Conservation (phyloP, 345 rosid genomes). For the Diplotaxis tenuifolia region DNA sequence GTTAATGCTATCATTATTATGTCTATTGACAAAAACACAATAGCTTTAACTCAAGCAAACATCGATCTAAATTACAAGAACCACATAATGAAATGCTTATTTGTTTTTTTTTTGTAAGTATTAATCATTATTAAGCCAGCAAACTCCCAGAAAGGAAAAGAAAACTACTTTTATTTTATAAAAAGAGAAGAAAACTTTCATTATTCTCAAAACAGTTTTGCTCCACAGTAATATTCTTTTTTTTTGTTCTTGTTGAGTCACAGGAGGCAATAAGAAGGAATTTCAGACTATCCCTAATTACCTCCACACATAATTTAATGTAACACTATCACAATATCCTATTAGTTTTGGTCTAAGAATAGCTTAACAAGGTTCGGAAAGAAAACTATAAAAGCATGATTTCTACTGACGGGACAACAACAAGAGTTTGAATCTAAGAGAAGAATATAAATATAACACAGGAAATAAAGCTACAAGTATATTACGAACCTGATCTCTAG, state of each 20-base stretch:
- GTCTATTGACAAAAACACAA: constrained; percentile 12
- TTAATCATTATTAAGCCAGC: too few relatives aligned
- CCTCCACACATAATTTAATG: neutral
- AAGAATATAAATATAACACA: neutral
- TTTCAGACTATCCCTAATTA: neutral
- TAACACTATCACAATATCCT: neutral
- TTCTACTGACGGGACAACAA: neutral
- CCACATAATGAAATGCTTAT: neutral
- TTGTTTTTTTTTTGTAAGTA: neutral
- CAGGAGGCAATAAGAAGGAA: constrained; percentile 1
- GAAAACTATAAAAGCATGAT: neutral
- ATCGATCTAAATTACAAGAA: constrained; percentile 7
- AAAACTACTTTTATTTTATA: too few relatives aligned
- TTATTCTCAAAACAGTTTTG: neutral
- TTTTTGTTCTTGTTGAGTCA: neutral
- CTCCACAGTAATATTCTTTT: neutral
- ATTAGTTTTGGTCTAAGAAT: neutral
- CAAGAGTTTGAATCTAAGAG: neutral
- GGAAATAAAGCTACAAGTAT: neutral
- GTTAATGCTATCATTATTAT: constrained; percentile 29
- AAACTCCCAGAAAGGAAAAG: neutral
- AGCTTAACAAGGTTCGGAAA: neutral
- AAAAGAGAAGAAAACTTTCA: neutral
- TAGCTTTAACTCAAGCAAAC: neutral
- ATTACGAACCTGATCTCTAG: too few relatives aligned